phyloP scores from a whole-genome alignment of 1,284 basidiomycete species.

The Inonotus hispidus region DNA sequence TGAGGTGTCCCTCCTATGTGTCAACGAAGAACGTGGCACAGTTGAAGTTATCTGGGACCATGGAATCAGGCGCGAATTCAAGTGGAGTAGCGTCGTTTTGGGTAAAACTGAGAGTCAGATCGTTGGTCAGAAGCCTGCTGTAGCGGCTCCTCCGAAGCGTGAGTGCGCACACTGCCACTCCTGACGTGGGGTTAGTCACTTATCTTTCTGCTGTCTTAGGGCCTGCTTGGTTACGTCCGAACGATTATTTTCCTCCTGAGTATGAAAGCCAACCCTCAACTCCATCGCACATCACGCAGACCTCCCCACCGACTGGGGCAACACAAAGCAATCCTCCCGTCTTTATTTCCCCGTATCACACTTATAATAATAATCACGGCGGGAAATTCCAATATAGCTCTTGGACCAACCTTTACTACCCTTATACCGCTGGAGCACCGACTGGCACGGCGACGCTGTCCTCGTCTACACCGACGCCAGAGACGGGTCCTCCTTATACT shows the following conservation, averaged over 20 bases:
- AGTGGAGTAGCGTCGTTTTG: constrained; percentile 73
- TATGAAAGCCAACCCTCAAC: neutral
- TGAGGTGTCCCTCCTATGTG: constrained; percentile 69
- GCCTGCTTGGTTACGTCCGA: neutral
- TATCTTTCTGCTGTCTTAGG: neutral
- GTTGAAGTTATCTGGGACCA: constrained; percentile 81
- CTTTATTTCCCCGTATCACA: neutral
- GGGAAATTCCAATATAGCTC: neutral
- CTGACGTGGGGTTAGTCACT: neutral
- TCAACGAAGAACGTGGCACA: constrained; percentile 59
- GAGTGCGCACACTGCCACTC: neutral
- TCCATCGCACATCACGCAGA: neutral
- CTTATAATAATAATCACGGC: neutral
- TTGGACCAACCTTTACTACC: neutral
- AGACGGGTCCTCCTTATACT: neutral
- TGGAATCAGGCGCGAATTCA: constrained; percentile 64
- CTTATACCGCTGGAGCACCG: neutral
- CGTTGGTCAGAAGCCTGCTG: constrained; percentile 16
- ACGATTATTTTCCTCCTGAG: neutral
- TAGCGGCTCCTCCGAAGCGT: constrained; percentile 9
- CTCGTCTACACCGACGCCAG: neutral
- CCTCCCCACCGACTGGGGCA: neutral
- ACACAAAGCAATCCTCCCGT: neutral
- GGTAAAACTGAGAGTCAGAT: constrained; percentile 35
- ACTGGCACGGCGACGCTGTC: neutral